These are phyloP conservation scores for Ophiostoma ulmi DNA, from an alignment of 2,329 filamentous ascomycete species.

Conservation along the genomic window DNA sequence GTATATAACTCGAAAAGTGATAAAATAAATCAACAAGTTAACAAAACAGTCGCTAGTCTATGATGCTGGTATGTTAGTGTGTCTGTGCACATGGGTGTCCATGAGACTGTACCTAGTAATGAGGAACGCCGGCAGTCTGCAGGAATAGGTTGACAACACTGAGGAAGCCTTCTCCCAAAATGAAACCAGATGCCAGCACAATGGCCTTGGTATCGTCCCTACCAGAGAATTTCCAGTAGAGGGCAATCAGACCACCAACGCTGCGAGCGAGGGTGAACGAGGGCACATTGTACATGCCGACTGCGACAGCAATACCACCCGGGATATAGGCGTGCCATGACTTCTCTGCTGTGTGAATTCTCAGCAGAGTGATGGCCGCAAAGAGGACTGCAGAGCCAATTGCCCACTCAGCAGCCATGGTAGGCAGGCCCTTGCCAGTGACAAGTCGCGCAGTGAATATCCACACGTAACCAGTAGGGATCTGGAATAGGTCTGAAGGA, in stretches of 20 bases:
- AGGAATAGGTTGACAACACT: conserved; percentile 86
- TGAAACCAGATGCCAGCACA: conserved; percentile 84
- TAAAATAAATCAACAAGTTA: not conserved
- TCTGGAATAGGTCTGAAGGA: conserved; percentile 83
- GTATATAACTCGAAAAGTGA: not conserved
- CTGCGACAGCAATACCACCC: conserved; percentile 91
- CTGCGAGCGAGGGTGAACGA: conserved; percentile 89
- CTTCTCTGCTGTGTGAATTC: conserved; percentile 54
- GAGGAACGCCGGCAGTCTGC: conserved; percentile 54
- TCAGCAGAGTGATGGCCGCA: conserved; percentile 61
- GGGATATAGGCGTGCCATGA: conserved; percentile 74
- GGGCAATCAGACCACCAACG: conserved; percentile 67
- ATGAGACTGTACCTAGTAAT: conserved; percentile 18
- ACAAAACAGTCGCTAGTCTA: conserved; percentile 14
- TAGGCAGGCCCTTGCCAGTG: conserved; percentile 80
- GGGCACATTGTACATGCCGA: conserved; percentile 97
- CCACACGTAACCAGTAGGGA: conserved; percentile 94
- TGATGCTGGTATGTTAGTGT: not conserved
- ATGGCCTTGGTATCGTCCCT: conserved; percentile 70
- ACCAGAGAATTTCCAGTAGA: conserved; percentile 65
- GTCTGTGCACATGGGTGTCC: not conserved
- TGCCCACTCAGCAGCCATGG: conserved; percentile 77
- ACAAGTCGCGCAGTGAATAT: conserved; percentile 92
- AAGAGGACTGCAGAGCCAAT: conserved; percentile 70
- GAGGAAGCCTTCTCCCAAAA: conserved; percentile 84